Base-by-base conservation (phyloP, 495 filamentous ascomycete genomes). In the Tricharina praecox region DNA sequence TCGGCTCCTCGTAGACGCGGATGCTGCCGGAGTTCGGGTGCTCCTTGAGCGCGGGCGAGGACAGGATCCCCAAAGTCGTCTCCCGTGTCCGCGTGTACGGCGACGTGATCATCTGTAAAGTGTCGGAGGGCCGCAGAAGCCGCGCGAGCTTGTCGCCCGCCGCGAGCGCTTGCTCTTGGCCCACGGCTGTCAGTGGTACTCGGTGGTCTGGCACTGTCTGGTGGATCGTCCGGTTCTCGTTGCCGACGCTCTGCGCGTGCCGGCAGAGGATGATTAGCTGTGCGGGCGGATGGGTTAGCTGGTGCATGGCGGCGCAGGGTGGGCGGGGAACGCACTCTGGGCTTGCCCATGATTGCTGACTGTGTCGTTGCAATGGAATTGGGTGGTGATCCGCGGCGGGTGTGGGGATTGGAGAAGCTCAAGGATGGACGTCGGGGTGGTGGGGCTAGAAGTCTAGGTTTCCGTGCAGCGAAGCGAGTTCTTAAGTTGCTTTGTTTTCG, bases 181-280 rank as follows among this genome's bases (percentile, higher is more conserved):
- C 90, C 54, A 93, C 82, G 3, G 72, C 60, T 0, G 90, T 97
- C 50, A 97, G 76, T 64, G 90, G 93, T 39, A 97, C 88, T 35
- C 90, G 73, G 65, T 97, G 90, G 54, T 97, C 90, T 38, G 90
- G 90, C 45, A 90, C 79, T 10, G 80, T 85, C 64, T 97, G 90
- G 65, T 97, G 90, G 50, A 97, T 92, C 47, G 88, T 85, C 53
- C 88, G 80, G 64, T 96, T 94, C 63, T 93, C 78, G 67, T 97
- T 96, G 50, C 90, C 90, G 69, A 95, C 92, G 24, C 85, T 93
- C 66, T 97, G 90, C 52, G 82, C 90, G 70, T 97, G 90, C 54
- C 90, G 77, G 62, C 95, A 77, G 49, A 97, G 62, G 58, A 97
- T 93, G 51, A 97, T 94, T 68, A 97, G 50, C 58, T 61, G 37